Evolutionary conservation across 805 yeast species (phyloP), one percentile per base, ranked within the genome.

Genomic region (Saturnispora diversa): DNA sequence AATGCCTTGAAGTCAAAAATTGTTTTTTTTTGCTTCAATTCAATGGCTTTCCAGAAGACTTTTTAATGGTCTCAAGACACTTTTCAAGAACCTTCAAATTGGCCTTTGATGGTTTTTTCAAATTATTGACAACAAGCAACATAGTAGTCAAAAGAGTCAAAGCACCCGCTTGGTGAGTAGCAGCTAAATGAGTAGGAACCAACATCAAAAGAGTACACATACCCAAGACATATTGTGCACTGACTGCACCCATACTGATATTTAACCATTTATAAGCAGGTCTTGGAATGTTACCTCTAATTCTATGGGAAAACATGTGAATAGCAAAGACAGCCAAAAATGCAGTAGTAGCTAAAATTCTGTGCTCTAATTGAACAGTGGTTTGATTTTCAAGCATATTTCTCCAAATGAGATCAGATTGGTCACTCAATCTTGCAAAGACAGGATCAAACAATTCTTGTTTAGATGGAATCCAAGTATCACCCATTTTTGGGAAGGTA

Each of bases 91-190:
- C 43, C 29, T 58, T 35, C 37, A 58, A 25, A 31, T 62, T 61
- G 1, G 60, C 45, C 34, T 44, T 52, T 6, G 60, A 68, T 36
- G 88, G 87, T 47, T 68, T 69, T 46, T 78, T 67, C 50, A 84
- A 59, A 40, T 74, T 69, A 42, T 75, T 68, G 9, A 76, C 72
- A 40, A 78, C 64, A 9, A 80, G 68, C 44, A 90, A 66, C n/a
- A 86, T 73, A 12, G 83, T 70, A 0, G 98, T 88, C 51, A 92
- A 67, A 36, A 92, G 68, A 0, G 94, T 94, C 51, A 92, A 65
- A 1, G 97, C 95, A 50, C 97, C 97, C 7, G 95, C 96, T 67
- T 92, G 99, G 59, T 92, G 99, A 5, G 87, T 75, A 4, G 97
- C 94, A 2, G 96, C 99, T 35, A 90, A 63, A 23, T 95, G 84